Evolutionary conservation across 352 stramenopile species (phyloP).

Genomic region (Phytophthora tentaculata): DNA sequence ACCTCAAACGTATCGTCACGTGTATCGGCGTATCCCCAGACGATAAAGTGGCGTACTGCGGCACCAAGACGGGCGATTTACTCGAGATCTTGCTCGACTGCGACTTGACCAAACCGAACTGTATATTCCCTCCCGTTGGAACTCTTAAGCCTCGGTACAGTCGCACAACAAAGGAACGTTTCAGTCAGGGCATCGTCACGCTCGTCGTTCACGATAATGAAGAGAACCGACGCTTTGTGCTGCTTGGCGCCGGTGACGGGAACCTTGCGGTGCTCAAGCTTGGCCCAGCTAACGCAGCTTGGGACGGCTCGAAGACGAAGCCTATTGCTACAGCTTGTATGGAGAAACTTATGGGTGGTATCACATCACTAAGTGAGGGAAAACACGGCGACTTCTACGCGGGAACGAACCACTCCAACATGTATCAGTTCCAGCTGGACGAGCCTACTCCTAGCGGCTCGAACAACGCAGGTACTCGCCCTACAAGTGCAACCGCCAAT

Average conservation of each 20-base stretch:
- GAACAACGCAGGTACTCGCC: constrained; percentile 30
- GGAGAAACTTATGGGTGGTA: constrained; percentile 90
- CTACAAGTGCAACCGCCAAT: constrained; percentile 16
- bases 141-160: constrained; percentile 89
- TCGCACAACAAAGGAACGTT: constrained; percentile 91
- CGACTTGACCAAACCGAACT: constrained; percentile 92
- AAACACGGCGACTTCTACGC: constrained; percentile 88
- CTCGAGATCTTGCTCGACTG: constrained; percentile 95
- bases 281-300: constrained; percentile 47
- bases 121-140: constrained; percentile 74
- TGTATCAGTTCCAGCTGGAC: constrained; percentile 89
- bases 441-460: constrained; percentile 18
- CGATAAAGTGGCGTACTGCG: constrained; percentile 93
- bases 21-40: constrained; percentile 93
- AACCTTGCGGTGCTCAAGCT: constrained; percentile 70
- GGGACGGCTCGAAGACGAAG: constrained; percentile 46
- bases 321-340: constrained; percentile 70
- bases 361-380: constrained; percentile 92
- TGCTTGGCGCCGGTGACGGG: constrained; percentile 93
- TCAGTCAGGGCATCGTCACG: constrained; percentile 92
- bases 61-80: constrained; percentile 96
- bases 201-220: constrained; percentile 91
- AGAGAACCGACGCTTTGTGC: constrained; percentile 83
- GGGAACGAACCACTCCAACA: constrained; percentile 95
- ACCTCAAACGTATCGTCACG: constrained; percentile 93